Base-by-base conservation (phyloP, 768 basidiomycete species). In the Trametes sanguinea region DNA sequence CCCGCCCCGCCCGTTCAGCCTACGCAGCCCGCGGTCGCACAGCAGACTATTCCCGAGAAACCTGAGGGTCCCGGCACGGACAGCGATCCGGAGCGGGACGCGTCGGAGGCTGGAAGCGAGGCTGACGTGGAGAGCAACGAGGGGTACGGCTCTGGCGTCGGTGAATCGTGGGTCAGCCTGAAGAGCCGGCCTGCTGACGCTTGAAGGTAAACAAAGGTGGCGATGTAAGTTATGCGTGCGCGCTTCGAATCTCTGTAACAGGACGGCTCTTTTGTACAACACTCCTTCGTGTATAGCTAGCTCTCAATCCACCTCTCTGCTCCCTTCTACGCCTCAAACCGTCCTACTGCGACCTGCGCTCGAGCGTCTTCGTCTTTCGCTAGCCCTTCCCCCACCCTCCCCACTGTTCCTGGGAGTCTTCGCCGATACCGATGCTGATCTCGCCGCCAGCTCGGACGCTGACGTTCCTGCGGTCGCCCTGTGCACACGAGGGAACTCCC, bases 111-210 rank as follows among this genome's bases (percentile, higher is more conserved):
- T 17, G 80, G 76, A 46, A 89, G 88, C 1, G 89, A 91, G 55
- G 82, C 83, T 6, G 90, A 91, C 60, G 78, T 83, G 10, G 89
- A 90, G 72, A 87, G 87, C 67, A 86, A 84, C 65, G 75, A 78
- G 11, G 81, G 80, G 2, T 84, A 83, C 60, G 76, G 74, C 9
- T 75, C 79, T 4, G 79, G 77, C 33, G 83, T 83, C 30, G 83
- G 76, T 40, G 79, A 83, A 51, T 90, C 88, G 64, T 93, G 90
- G 90, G 76, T 93, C 54, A 90, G 84, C 70, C 74, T 92, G 47
- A 63, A 69, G 54, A 67, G 61, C 7, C 55, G 39, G 56, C 60
- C 48, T 17, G n/a, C 43, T n/a, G 54, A 51, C 9, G 43, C 32
- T 45, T 44, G 45, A 47, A 42, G 44, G 27, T 37, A 30, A 43